phyloP scores from a whole-genome alignment of 352 stramenopile genomes.

The Phytopythium delawarense region DNA sequence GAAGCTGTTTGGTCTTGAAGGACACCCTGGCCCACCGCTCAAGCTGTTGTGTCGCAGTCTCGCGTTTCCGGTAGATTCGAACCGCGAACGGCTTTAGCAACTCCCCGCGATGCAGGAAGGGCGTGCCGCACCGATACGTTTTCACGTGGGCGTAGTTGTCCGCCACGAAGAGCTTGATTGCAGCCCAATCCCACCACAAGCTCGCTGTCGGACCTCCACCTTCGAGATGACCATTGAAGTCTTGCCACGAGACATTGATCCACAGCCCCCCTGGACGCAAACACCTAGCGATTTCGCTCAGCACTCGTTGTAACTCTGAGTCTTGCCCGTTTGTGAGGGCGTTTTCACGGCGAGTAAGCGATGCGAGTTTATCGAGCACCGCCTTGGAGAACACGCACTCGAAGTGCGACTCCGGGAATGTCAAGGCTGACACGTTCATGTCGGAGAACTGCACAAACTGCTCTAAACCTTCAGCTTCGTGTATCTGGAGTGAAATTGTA shows the following conservation, averaged over 20 bases:
- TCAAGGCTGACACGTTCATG: slow-evolving; percentile 1
- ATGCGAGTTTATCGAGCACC: slow-evolving; percentile 1
- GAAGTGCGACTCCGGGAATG: neutral
- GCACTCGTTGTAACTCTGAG: neutral
- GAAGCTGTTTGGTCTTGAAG: slow-evolving; percentile 2
- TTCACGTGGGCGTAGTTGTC: neutral
- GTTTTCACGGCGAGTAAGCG: neutral
- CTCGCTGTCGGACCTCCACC: neutral
- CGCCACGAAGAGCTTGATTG: neutral
- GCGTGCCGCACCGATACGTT: slow-evolving; percentile 1
- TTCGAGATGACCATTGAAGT: neutral
- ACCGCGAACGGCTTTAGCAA: neutral
- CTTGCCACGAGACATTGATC: neutral
- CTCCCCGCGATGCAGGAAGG: neutral
- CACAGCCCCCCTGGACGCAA: neutral
- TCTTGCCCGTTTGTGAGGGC: neutral
- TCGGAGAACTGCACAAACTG: slow-evolving; percentile 1
- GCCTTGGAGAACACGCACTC: slow-evolving; percentile 4
- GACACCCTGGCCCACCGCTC: neutral
- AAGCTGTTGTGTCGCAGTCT: neutral
- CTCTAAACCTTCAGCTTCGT: neutral
- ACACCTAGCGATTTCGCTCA: slow-evolving; percentile 3
- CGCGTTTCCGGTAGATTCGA: neutral
- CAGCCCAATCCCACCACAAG: neutral
- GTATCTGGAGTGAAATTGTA: neutral